phyloP scores from a whole-genome alignment of 768 basidiomycete genomes.

The Asterophora lycoperdoides region DNA sequence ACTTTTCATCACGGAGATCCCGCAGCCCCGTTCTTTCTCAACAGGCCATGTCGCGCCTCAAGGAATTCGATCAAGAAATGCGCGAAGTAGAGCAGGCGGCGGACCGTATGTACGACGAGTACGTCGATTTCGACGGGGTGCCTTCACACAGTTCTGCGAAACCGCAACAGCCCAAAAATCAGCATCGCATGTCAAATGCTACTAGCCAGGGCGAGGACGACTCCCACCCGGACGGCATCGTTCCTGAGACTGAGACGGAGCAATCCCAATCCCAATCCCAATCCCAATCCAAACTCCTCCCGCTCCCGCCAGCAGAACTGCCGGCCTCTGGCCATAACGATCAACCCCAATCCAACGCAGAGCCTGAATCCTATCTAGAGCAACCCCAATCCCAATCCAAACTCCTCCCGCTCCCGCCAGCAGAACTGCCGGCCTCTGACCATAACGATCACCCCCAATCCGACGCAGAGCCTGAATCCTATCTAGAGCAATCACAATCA shows the following conservation, averaged over 20 bases:
- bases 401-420: background rate
- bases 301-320: background rate
- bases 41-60: background rate
- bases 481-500: slow-evolving; percentile 16
- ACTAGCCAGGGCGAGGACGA: slow-evolving; percentile 8
- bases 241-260: slow-evolving; percentile 16
- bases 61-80: slow-evolving; percentile 5
- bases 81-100: background rate
- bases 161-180: background rate
- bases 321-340: too few relatives aligned
- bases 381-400: slow-evolving; percentile 11
- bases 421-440: background rate
- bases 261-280: slow-evolving; percentile 16
- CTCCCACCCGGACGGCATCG: slow-evolving; percentile 15
- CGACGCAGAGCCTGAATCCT: too few relatives aligned
- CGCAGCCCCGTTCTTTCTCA: background rate
- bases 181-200: background rate
- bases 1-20: background rate
- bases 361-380: too few relatives aligned
- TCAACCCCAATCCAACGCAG: background rate
- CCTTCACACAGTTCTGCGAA: background rate
- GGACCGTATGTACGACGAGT: slow-evolving; percentile 9
- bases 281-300: background rate
- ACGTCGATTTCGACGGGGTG: slow-evolving; percentile 8
- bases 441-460: background rate